Evolutionary conservation across 225 moss, liverwort and hornwort genomes (phyloP), one percentile per base, ranked within the genome.

Genomic region (Marchantia polymorpha): DNA sequence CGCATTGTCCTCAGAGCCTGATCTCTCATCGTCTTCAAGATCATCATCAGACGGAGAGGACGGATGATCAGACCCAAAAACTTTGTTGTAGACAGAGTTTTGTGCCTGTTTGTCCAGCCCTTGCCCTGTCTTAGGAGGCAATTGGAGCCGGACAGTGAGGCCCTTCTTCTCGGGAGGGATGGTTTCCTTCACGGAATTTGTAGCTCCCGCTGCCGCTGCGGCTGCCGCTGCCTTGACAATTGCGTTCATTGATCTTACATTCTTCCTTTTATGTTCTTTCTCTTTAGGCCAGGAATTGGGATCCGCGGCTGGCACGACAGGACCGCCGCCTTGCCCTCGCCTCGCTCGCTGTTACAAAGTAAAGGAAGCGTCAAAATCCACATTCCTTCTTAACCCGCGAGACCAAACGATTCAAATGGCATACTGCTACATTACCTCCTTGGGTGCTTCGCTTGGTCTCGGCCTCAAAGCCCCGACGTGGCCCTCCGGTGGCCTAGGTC

Each of bases 41-140:
- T 92, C 92, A 49, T 91, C 92, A 63, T 90, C 99, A 75, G 91
- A 92, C 69, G 86, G 87, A 72, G 89, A 91, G 66, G 97, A 93
- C 65, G 88, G 87, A 81, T 88, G 83, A 75, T 88, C 88, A 79
- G 93, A 87, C 81, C 93, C 89, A 73, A 93, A 81, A 39, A 39
- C 39, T 80, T 91, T 94, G 85, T 89, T 90, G 84, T 94, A 92
- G 29, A 92, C 69, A 46, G 90, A 90, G 76, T 93, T 92, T 80
- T 92, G 90, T 29, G 84, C 89, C 51, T 89, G 84, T 30, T 81
- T 83, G 52, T 87, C 89, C 50, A 80, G 16, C 15, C 69, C 82
- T 65, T 77, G 81, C 30, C 73, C 51, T 27, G 68, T 58, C 67
- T 82, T 81, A 26, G 52, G 48, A 14, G 80, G 80, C 30, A 73